Evolutionary conservation across 305 asterid species (phyloP), one percentile per base, ranked within the genome.

Genomic region (Fraxinus paxiana): DNA sequence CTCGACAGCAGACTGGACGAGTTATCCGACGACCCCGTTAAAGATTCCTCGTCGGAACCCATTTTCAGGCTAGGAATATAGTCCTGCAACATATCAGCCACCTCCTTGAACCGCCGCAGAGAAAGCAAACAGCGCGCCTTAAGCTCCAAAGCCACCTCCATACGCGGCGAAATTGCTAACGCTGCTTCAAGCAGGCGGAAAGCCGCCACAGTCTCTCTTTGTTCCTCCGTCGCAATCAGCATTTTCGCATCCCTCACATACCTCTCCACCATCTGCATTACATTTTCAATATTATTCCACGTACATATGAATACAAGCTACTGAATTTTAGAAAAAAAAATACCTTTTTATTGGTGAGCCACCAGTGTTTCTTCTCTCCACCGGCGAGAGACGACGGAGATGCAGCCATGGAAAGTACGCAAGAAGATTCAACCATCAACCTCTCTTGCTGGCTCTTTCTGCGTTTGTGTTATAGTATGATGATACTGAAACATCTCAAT

Each of bases 311-410:
- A n/a, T 51, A 51, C 63, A 51, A 51, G 63, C 61, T 4, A 51
- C 7, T 15, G 31, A 6, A 59, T 20, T 20, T 56, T 15, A 7
- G 4, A 6, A 35, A 41, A 41, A 7, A 28, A 2, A 3, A 0
- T 81, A 95, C 99, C 98, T 87, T 94, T 81, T 78, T 89, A 79
- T 94, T 94, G 83, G 92, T 90, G 81, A 92, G 92, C 99, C 99
- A 95, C 99, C 99, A 95, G 87, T 94, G 97, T 73, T 91, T 95
- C 90, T 82, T 92, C 76, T 93, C 94, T 54, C 88, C 92, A 67
- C 87, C 91, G 83, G 91, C 75, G 81, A 82, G 82, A 73, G 88
- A 84, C 43, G 93, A 90, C 80, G 93, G 85, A n/a, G 84, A 86
- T 33, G 81, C 87, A 70, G 98, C 89, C 98, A 95, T 93, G 77